A percentile compares a stretch with the other conserved stretches of the same genome.
Evolutionary conservation across 1,284 basidiomycete species (phyloP).

Genomic region (Rhodotorula glutinis): DNA sequence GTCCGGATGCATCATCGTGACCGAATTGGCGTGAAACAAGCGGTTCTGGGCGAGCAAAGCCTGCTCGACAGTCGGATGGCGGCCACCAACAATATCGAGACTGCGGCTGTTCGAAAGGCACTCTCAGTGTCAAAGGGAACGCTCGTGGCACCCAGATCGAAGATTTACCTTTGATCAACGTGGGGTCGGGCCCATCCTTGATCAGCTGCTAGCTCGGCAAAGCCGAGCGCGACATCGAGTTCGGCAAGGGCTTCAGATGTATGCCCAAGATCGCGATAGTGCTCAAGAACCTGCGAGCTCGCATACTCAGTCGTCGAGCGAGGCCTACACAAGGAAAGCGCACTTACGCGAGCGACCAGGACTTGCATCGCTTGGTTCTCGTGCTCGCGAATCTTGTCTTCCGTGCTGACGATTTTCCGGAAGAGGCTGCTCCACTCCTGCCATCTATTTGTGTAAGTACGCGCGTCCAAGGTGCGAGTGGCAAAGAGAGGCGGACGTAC

Average conservation of each 20-base stretch:
- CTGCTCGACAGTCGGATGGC: slow-evolving; percentile 90
- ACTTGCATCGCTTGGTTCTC: slow-evolving; percentile 34
- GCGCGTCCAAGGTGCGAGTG: no score
- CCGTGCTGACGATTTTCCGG: slow-evolving; percentile 9
- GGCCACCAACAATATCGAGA: slow-evolving; percentile 70
- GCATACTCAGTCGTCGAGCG: neutral
- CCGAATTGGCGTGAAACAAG: slow-evolving; percentile 77
- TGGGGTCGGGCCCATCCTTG: slow-evolving; percentile 71
- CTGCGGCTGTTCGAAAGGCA: slow-evolving; percentile 51
- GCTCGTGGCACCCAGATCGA: neutral
- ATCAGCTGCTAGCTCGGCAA: slow-evolving; percentile 77
- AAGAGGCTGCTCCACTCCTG: slow-evolving; percentile 30
- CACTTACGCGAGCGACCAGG: slow-evolving; percentile 20
- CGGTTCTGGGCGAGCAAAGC: slow-evolving; percentile 73
- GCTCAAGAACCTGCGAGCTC: slow-evolving; percentile 19
- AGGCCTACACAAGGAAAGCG: neutral
- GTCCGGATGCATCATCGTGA: slow-evolving; percentile 57
- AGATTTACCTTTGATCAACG: slow-evolving; percentile 61
- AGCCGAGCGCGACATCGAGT: slow-evolving; percentile 77
- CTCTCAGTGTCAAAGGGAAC: neutral
- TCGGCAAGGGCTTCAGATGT: slow-evolving; percentile 84
- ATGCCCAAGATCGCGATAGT: slow-evolving; percentile 56
- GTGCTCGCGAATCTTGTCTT: slow-evolving; percentile 24
- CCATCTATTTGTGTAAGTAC: no score
- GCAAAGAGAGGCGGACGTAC: neutral